Percentiles rank a stretch among this genome's conserved stretches.
These are phyloP conservation scores for Candida pseudofarinosa DNA, from an alignment of 805 yeast species.

Conservation along the genomic window DNA sequence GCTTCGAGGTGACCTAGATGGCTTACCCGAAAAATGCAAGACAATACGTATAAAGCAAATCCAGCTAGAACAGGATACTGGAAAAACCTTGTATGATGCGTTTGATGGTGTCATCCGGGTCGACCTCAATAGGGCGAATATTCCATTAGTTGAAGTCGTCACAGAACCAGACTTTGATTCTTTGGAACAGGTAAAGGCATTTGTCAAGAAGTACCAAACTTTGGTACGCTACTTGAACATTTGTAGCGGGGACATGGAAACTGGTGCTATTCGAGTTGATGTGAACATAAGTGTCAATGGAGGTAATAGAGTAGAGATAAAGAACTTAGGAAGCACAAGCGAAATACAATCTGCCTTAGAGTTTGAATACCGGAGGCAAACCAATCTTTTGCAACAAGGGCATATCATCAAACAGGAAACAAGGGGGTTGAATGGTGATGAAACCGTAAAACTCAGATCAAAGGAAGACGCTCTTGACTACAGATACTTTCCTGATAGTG, in stretches of 20 bases:
- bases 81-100: slow-evolving; percentile 59
- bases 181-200: slow-evolving; percentile 66
- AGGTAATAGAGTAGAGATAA: slow-evolving; percentile 78
- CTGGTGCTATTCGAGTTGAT: slow-evolving; percentile 94
- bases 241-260: slow-evolving; percentile 87
- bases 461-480: slow-evolving; percentile 86
- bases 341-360: slow-evolving; percentile 75
- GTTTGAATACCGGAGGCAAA: slow-evolving; percentile 72
- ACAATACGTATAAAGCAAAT: slow-evolving; percentile 67
- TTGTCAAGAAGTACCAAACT: slow-evolving; percentile 75
- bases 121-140: slow-evolving; percentile 81
- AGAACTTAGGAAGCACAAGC: slow-evolving; percentile 80
- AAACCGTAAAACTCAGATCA: slow-evolving; percentile 62
- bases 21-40: slow-evolving; percentile 39
- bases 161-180: slow-evolving; percentile 81
- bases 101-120: slow-evolving; percentile 43
- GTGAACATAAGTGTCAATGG: slow-evolving; percentile 82
- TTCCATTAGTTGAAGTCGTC: slow-evolving; percentile 86
- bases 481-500: slow-evolving; percentile 93
- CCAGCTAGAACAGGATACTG: slow-evolving; percentile 95
- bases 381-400: slow-evolving; percentile 38
- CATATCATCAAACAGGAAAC: slow-evolving; percentile 53
- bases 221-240: slow-evolving; percentile 64
- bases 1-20: slow-evolving; percentile 51
- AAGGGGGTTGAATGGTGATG: slow-evolving; percentile 84